Conservation (phyloP, 345 rosid genomes). For the Salix viminalis region DNA sequence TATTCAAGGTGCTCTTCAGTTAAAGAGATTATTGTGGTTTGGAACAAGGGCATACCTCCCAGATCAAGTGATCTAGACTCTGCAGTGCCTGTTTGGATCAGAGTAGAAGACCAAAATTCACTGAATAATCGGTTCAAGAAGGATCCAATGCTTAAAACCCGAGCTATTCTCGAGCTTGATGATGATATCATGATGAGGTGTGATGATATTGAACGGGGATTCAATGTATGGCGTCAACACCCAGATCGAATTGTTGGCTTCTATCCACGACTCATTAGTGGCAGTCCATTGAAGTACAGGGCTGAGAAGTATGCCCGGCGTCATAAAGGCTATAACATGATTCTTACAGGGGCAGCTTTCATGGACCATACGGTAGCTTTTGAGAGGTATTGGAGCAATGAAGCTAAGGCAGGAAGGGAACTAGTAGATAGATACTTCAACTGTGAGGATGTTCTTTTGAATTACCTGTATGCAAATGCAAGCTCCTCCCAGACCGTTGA, state of each 20-base stretch:
- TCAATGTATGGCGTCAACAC: conserved; percentile 77
- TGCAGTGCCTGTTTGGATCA: conserved; percentile 76
- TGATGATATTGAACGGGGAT: conserved; percentile 75
- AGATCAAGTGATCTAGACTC: conserved; percentile 60
- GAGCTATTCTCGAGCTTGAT: conserved; percentile 89
- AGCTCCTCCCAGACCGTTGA: conserved; percentile 58
- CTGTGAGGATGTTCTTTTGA: conserved; percentile 84
- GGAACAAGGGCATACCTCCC: conserved; percentile 94
- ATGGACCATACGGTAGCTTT: conserved; percentile 62
- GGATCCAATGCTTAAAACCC: conserved; percentile 63
- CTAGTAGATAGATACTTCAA: conserved; percentile 66
- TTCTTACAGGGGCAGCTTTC: conserved; percentile 95
- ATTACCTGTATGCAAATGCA: conserved; percentile 77
- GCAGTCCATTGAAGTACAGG: conserved; percentile 55
- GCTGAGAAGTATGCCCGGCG: conserved; percentile 74
- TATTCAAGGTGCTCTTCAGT: conserved; percentile 92
- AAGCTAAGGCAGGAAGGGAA: conserved; percentile 60
- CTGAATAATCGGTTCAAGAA: conserved; percentile 79
- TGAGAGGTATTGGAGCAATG: conserved; percentile 52
- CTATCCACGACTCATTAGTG: conserved; percentile 67
- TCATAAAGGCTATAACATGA: conserved; percentile 76
- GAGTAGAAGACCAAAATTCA: conserved; percentile 68
- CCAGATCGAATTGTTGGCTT: conserved; percentile 86
- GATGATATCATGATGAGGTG: conserved; percentile 97
- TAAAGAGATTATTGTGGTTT: conserved; percentile 84